These are phyloP conservation scores for Chaetomiaceae sp. DNA, from an alignment of 2,329 filamentous ascomycete species.

Conservation along the genomic window DNA sequence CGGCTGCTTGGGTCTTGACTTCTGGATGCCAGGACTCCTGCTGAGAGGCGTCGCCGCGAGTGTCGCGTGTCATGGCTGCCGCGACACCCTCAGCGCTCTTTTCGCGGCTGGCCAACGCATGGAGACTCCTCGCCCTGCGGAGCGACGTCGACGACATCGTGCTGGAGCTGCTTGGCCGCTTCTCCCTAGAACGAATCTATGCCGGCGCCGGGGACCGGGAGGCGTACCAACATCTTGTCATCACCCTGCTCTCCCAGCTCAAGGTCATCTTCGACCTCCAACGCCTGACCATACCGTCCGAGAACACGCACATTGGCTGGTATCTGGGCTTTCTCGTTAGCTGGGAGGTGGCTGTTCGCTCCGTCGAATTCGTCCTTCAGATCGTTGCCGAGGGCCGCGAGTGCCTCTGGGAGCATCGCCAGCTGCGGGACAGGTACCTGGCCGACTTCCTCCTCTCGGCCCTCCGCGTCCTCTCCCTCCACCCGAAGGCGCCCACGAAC, in stretches of 20 bases:
- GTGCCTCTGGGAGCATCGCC: conserved; percentile 27
- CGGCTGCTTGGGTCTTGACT: too few species aligned
- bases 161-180: conserved; percentile 36
- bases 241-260: conserved; percentile 33
- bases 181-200: conserved; percentile 38
- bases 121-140: conserved; percentile 33
- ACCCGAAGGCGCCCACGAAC: conserved; percentile 31
- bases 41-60: neutral
- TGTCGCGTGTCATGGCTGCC: conserved; percentile 20
- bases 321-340: conserved; percentile 35
- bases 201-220: conserved; percentile 28
- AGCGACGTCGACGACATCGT: conserved; percentile 37
- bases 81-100: conserved; percentile 33
- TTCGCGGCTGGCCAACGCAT: conserved; percentile 31
- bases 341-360: conserved; percentile 35
- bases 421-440: conserved; percentile 33
- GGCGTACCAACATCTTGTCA: conserved; percentile 32
- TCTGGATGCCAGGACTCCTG: neutral
- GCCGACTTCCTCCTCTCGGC: conserved; percentile 34
- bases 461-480: conserved; percentile 33
- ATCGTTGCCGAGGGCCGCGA: conserved; percentile 33
- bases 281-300: conserved; percentile 34
- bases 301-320: conserved; percentile 30
- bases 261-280: conserved; percentile 36
- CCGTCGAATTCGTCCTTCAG: conserved; percentile 35